phyloP scores from a whole-genome alignment of 2,329 filamentous ascomycete species.

The Arthrobotrys entomopaga region DNA sequence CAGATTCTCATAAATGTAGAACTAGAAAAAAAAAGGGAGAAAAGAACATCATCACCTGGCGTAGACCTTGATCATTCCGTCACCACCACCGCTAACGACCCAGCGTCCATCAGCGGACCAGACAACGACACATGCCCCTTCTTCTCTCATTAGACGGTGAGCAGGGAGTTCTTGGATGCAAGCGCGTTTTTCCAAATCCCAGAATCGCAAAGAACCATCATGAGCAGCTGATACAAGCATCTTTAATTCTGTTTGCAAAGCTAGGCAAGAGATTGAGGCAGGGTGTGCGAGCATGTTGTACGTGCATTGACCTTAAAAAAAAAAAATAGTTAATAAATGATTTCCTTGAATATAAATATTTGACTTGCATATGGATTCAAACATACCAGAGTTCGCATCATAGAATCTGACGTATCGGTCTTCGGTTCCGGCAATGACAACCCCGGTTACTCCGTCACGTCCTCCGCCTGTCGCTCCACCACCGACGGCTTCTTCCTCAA shows the following conservation, averaged over 20 bases:
- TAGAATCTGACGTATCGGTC: slow-evolving; percentile 97
- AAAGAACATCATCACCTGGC: slow-evolving; percentile 58
- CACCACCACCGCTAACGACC: slow-evolving; percentile 92
- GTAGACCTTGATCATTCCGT: slow-evolving; percentile 95
- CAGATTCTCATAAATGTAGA: slow-evolving; percentile 21
- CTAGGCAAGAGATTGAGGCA: slow-evolving; percentile 88
- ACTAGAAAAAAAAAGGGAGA: not conserved
- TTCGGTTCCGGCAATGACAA: slow-evolving; percentile 95
- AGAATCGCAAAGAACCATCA: slow-evolving; percentile 94
- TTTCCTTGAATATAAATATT: not conserved
- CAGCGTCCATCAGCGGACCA: slow-evolving; percentile 96
- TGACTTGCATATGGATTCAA: slow-evolving; percentile 2
- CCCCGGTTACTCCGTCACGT: slow-evolving; percentile 84
- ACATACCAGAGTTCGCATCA: slow-evolving; percentile 96
- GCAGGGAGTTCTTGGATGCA: slow-evolving; percentile 96
- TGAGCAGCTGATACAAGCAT: slow-evolving; percentile 96
- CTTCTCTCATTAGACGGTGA: slow-evolving; percentile 92
- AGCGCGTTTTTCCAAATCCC: slow-evolving; percentile 92
- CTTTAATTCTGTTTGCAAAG: slow-evolving; percentile 88
- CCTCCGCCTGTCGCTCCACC: slow-evolving; percentile 84
- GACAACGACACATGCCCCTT: slow-evolving; percentile 91
- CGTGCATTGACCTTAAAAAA: slow-evolving; percentile 85
- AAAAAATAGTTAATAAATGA: slow-evolving; percentile 57
- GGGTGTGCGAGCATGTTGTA: slow-evolving; percentile 99
- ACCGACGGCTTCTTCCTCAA: slow-evolving; percentile 78